Evolutionary conservation across 768 basidiomycete genomes (phyloP).

Genomic region (Clitopilus hobsonii): DNA sequence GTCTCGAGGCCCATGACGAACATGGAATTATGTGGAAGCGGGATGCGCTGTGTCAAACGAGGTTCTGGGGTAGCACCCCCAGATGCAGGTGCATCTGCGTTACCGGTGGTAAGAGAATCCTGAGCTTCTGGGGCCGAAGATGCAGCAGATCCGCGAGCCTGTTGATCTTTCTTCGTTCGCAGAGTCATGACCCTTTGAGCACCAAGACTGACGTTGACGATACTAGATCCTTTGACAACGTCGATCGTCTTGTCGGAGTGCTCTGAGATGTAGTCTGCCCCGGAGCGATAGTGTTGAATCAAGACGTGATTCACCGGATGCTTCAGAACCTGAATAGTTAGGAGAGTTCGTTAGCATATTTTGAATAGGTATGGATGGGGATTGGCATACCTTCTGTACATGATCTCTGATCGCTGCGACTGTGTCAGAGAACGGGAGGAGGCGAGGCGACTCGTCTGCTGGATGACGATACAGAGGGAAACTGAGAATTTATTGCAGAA

Average conservation of each 20-base stretch:
- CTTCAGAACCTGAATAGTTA: constrained; percentile 22
- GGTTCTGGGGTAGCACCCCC: constrained; percentile 2
- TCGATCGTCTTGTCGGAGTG: constrained; percentile 88
- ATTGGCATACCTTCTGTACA: constrained; percentile 42
- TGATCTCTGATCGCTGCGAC: constrained; percentile 60
- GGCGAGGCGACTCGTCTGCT: constrained; percentile 69
- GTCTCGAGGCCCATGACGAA: constrained; percentile 75
- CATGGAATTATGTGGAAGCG: constrained; percentile 78
- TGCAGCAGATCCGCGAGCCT: neutral
- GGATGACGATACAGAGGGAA: constrained; percentile 82
- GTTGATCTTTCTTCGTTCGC: constrained; percentile 54
- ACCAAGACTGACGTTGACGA: constrained; percentile 80
- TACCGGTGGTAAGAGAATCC: constrained; percentile 3
- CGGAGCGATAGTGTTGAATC: constrained; percentile 76
- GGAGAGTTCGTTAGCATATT: neutral
- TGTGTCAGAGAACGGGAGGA: constrained; percentile 63
- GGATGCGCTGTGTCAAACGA: constrained; percentile 50
- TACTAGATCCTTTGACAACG: constrained; percentile 64
- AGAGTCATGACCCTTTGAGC: constrained; percentile 76
- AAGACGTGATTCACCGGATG: constrained; percentile 82
- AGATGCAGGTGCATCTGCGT: neutral
- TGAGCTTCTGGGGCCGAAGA: constrained; percentile 7
- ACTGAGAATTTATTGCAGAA: constrained; percentile 26
- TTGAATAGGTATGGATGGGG: neutral
- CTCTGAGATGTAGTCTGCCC: constrained; percentile 80